phyloP scores from a whole-genome alignment of 352 stramenopile genomes.

The Pythium aquatile region DNA sequence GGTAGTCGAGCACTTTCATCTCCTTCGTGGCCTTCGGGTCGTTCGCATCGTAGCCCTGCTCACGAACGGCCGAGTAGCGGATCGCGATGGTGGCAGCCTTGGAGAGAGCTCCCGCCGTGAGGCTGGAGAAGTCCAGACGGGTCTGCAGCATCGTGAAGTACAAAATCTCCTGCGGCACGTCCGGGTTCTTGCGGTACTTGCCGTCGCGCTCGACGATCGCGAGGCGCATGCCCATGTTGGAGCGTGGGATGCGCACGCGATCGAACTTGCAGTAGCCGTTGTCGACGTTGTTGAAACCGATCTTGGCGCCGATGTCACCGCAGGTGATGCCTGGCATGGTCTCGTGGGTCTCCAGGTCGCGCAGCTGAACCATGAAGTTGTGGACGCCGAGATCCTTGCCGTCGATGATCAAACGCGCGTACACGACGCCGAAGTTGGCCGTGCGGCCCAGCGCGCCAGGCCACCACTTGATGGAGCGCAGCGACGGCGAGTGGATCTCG shows the following conservation, averaged over 20 bases:
- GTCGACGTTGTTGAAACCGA: slow-evolving; percentile 75
- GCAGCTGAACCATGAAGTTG: slow-evolving; percentile 95
- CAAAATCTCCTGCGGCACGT: slow-evolving; percentile 47
- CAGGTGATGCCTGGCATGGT: slow-evolving; percentile 47
- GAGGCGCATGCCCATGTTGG: slow-evolving; percentile 70
- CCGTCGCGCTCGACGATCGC: slow-evolving; percentile 51
- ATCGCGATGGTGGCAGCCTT: slow-evolving; percentile 92
- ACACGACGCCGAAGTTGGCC: slow-evolving; percentile 88
- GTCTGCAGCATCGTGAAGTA: slow-evolving; percentile 87
- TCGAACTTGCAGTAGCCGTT: slow-evolving; percentile 66
- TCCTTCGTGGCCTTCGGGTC: slow-evolving; percentile 57
- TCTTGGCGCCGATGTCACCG: slow-evolving; percentile 69
- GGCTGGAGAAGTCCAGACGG: slow-evolving; percentile 64
- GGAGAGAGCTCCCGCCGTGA: slow-evolving; percentile 51
- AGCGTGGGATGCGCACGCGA: slow-evolving; percentile 53
- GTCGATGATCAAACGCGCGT: slow-evolving; percentile 85
- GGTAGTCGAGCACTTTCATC: slow-evolving; percentile 93
- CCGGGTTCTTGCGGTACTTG: slow-evolving; percentile 57
- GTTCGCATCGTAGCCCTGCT: slow-evolving; percentile 81
- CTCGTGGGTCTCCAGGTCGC: slow-evolving; percentile 83
- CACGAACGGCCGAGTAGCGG: slow-evolving; percentile 92
- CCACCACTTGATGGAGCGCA: slow-evolving; percentile 97
- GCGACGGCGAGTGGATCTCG: slow-evolving; percentile 93
- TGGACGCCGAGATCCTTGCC: slow-evolving; percentile 92
- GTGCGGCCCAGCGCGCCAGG: slow-evolving; percentile 92